Conservation (phyloP, 495 filamentous ascomycete genomes). For the Talaromyces stipitatus region DNA sequence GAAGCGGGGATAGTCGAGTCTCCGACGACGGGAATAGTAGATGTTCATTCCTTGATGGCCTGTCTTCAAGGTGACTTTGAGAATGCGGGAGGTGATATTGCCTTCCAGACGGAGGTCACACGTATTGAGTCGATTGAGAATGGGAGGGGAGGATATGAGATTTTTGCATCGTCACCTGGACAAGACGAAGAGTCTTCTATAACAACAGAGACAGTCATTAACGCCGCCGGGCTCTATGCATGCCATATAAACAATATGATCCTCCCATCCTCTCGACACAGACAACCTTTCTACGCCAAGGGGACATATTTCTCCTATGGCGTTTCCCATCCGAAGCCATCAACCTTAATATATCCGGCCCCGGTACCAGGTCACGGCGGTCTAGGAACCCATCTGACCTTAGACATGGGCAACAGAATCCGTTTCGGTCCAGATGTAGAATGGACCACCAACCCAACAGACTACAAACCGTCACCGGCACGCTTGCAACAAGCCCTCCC, state of each 20-base stretch:
- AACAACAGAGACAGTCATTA: constrained; percentile 69
- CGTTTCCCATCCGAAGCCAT: constrained; percentile 53
- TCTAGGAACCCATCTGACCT: constrained; percentile 86
- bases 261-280: constrained; percentile 49
- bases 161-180: constrained; percentile 38
- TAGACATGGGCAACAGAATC: constrained; percentile 78
- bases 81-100: constrained; percentile 65
- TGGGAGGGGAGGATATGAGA: constrained; percentile 44
- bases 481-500: constrained; percentile 58
- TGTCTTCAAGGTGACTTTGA: constrained; percentile 70
- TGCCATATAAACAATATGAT: constrained; percentile 76
- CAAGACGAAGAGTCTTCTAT: constrained; percentile 49
- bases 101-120: constrained; percentile 56
- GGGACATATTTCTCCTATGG: constrained; percentile 91
- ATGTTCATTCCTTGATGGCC: constrained; percentile 78
- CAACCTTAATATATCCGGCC: constrained; percentile 79
- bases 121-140: constrained; percentile 44
- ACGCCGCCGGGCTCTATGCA: constrained; percentile 77
- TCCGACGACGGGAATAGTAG: constrained; percentile 81
- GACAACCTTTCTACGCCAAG: constrained; percentile 74
- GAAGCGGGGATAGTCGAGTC: constrained; percentile 70
- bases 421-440: constrained; percentile 95
- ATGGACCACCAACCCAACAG: constrained; percentile 65
- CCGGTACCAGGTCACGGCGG: constrained; percentile 74
- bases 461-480: constrained; percentile 45